Percentiles rank a stretch among this genome's conserved stretches.
Evolutionary conservation across 371 early-diverging fungal species (phyloP).

Genomic region (Furculomyces boomerangus): DNA sequence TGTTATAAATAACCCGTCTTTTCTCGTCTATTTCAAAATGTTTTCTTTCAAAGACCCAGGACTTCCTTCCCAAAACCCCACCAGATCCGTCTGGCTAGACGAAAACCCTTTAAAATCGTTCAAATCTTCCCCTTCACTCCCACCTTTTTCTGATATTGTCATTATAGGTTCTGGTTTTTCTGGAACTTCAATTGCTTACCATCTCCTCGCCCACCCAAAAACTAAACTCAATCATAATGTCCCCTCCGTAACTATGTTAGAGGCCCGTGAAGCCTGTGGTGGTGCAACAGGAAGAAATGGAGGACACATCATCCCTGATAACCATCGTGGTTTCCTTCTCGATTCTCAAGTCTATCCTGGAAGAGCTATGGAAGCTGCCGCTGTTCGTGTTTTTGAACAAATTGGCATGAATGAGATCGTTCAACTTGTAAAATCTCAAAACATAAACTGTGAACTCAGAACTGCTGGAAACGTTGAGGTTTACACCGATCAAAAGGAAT

Average conservation of each 20-base stretch:
- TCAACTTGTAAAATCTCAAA: not conserved
- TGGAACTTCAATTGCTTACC: conserved; percentile 4
- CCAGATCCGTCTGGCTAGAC: not conserved
- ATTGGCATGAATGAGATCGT: not conserved
- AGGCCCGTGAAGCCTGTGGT: conserved; percentile 7
- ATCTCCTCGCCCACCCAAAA: conserved; percentile 2
- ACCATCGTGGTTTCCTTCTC: conserved; percentile 3
- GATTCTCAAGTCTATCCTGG: not conserved
- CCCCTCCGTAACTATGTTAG: not conserved
- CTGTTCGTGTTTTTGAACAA: not conserved
- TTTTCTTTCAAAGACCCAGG: not conserved
- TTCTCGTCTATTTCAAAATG: too few relatives aligned
- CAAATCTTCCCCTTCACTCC: not conserved
- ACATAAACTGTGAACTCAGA: conserved; percentile 4
- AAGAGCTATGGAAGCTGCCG: conserved; percentile 2
- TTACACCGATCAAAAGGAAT: not conserved
- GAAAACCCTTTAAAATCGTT: conserved; percentile 2
- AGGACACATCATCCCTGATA: conserved; percentile 5
- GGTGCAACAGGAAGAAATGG: conserved; percentile 9
- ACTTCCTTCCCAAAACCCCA: not conserved
- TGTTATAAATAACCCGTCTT: too few relatives aligned
- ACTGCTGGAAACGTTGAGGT: conserved; percentile 2
- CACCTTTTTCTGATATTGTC: conserved; percentile 3
- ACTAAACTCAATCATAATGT: not conserved
- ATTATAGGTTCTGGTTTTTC: conserved; percentile 5